Conservation (phyloP, 371 early-diverging fungal species). For the Catenaria anguillulae region DNA sequence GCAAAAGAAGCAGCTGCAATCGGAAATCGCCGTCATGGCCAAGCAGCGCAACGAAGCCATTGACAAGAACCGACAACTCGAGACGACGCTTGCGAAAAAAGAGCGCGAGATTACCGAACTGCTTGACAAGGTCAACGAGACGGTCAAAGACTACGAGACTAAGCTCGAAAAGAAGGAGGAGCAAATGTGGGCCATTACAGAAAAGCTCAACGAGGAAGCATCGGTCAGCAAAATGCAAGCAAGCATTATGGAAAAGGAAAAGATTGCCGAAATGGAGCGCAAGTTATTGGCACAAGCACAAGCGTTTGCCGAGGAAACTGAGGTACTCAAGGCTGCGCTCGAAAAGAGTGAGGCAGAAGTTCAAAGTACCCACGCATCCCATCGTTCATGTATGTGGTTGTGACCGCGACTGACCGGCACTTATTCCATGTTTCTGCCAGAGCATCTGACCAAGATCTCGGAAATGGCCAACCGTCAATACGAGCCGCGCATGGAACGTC, state of each 20-base stretch:
- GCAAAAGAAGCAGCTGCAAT: slow-evolving; percentile 25
- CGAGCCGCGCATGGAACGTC: slow-evolving; percentile 31
- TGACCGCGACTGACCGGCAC: too few species aligned
- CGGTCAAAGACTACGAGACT: slow-evolving; percentile 32
- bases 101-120: slow-evolving; percentile 34
- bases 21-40: slow-evolving; percentile 17
- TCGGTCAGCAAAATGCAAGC: background rate
- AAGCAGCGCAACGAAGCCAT: slow-evolving; percentile 23
- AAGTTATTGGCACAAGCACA: background rate
- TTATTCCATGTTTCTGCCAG: too few species aligned
- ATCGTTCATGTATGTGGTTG: background rate
- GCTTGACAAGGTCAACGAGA: slow-evolving; percentile 32
- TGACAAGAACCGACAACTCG: slow-evolving; percentile 25
- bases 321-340: background rate
- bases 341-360: background rate
- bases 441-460: too few species aligned
- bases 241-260: background rate
- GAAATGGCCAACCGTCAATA: too few species aligned
- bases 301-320: background rate
- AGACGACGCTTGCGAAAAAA: slow-evolving; percentile 22
- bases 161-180: slow-evolving; percentile 36
- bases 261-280: background rate
- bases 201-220: slow-evolving; percentile 26
- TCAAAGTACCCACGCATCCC: too few species aligned
- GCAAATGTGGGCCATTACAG: slow-evolving; percentile 36